Evolutionary conservation across 352 stramenopile genomes (phyloP), one percentile per base, ranked within the genome.

Genomic region (Phytophthora podocarpi): DNA sequence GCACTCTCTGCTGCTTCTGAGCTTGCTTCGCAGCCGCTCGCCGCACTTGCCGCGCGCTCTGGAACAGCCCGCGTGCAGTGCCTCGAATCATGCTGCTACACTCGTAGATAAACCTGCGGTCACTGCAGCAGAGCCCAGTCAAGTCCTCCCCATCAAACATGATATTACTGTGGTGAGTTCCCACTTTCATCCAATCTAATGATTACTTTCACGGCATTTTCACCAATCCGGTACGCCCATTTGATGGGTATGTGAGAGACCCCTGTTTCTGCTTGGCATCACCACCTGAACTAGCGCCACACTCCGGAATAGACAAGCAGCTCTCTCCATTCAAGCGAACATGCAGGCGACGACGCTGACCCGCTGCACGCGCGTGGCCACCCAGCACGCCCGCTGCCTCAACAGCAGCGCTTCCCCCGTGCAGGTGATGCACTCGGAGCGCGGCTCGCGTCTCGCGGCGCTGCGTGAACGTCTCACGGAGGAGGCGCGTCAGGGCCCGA

Each of bases 401-500:
- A 82, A 59, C 52, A 80, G 41, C 45, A 41, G 39, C 13, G 74
- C 76, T 47, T 75, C 81, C 24, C 67, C 89, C 37, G 84, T 93
- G 20, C 51, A 76, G 27, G 80, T 93, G 35, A 89, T 70, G 23
- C 82, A 87, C 61, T 81, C 77, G 36, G 70, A 89, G 63, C 71
- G 69, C 21, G 76, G 83, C 13, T 76, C 70, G 34, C 83, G 87
- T 1, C 76, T 96, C n/a, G 72, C 66, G 5, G 82, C 74, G 30
- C 68, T 96, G 48, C 85, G 87, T 36, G 50, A 89, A 21, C 78
- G 72, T 1, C 72, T 96, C n/a, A 57, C 75, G 2, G 57, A 82
- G 21, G 87, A 96, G 50, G 74, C 83, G 26, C 59, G 58, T 42
- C 69, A 82, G 39, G 85, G 83, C 1, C 74, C 80, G 15, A 78